Evolutionary conservation across 2,329 filamentous ascomycete species (phyloP).

Genomic region (Pestalotiopsis fici): DNA sequence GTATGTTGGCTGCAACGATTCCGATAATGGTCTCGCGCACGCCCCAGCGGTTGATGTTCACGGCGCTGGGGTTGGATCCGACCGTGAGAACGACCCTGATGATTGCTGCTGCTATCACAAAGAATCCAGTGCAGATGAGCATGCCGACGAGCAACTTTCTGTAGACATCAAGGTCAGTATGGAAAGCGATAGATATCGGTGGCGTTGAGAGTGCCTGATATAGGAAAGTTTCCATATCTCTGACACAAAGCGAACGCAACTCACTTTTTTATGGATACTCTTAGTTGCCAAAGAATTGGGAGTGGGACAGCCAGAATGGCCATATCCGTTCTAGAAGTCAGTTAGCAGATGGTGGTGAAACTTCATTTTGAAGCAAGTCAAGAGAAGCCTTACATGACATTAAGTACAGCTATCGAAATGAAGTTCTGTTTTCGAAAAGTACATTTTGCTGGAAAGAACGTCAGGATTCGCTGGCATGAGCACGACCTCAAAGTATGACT

Average conservation of each 20-base stretch:
- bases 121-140: conserved; percentile 33
- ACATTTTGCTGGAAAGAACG: conserved; percentile 19
- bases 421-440: conserved; percentile 30
- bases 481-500: background rate
- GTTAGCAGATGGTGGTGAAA: background rate
- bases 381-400: conserved; percentile 18
- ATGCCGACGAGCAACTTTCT: conserved; percentile 31
- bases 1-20: conserved; percentile 34
- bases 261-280: conserved; percentile 23
- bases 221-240: too few relatives aligned
- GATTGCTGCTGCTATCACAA: conserved; percentile 35
- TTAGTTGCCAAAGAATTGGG: conserved; percentile 33
- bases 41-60: conserved; percentile 37
- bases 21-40: conserved; percentile 35
- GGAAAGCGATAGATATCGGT: background rate
- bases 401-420: conserved; percentile 27
- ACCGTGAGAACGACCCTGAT: conserved; percentile 31
- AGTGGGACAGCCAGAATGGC: conserved; percentile 31
- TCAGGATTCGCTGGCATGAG: background rate
- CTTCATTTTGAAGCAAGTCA: background rate
- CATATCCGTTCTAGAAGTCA: conserved; percentile 23
- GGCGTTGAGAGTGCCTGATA: too few relatives aligned
- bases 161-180: background rate
- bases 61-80: conserved; percentile 23
- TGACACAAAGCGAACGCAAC: background rate